Evolutionary conservation across 2,329 filamentous ascomycete species (phyloP).

Genomic region (Botryotinia calthae): DNA sequence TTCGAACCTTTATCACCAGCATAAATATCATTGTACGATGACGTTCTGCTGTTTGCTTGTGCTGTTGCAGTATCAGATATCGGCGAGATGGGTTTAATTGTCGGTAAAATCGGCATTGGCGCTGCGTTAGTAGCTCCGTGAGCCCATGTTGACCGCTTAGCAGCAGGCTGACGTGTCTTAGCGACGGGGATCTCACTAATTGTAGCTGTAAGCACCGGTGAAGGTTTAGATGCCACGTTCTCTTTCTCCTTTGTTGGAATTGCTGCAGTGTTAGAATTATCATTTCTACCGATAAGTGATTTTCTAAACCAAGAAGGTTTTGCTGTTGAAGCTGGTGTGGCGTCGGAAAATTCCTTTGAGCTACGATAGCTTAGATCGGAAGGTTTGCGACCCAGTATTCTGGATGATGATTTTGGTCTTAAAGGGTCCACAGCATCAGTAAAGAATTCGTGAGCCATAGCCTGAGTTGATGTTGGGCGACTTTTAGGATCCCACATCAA

Average conservation of each 20-base stretch:
- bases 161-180: conserved; percentile 51
- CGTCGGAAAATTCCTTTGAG: conserved; percentile 59
- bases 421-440: conserved; percentile 87
- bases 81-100: conserved; percentile 92
- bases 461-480: conserved; percentile 87
- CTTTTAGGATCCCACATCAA: conserved; percentile 97
- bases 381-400: conserved; percentile 83
- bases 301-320: conserved; percentile 98
- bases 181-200: conserved; percentile 42
- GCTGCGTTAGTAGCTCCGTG: conserved; percentile 77
- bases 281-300: conserved; percentile 80
- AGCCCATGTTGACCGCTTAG: conserved; percentile 91
- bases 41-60: conserved; percentile 69
- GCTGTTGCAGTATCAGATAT: conserved; percentile 90
- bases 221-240: conserved; percentile 45
- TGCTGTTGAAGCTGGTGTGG: conserved; percentile 60
- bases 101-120: conserved; percentile 94
- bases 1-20: conserved; percentile 64
- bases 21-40: conserved; percentile 52
- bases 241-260: conserved; percentile 48
- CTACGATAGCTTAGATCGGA: conserved; percentile 72
- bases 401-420: conserved; percentile 85
- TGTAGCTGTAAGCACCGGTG: conserved; percentile 45
- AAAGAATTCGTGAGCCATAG: conserved; percentile 95
- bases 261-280: conserved; percentile 61